Evolutionary conservation across 768 basidiomycete genomes (phyloP), one percentile per base, ranked within the genome.

Genomic region (Ramaria sp.): DNA sequence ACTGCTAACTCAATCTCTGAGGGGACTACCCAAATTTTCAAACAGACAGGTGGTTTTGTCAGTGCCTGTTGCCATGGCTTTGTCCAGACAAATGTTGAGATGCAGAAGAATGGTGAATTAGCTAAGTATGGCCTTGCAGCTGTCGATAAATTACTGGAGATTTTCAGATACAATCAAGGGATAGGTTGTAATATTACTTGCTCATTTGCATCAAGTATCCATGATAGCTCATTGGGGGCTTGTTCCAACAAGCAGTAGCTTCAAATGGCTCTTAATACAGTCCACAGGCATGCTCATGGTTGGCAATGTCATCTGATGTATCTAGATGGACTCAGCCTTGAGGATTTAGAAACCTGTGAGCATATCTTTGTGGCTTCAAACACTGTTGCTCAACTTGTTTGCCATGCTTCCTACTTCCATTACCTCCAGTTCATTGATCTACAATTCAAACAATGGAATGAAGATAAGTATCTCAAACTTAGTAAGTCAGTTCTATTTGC

Each of bases 11-110:
- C 49, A 6, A 19, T 24, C 12, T 17, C 24, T 51, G 49, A 51
- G 49, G 31, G 31, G 24, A 51, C 31, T 12, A 27, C 17, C 6
- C 22, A 34, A 9, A 19, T 72, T 6, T 76, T 72, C 50, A 59
- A 69, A 0, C 69, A 74, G 63, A 67, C 69, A 0, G 72, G 74
- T 0, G 62, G 73, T 11, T 76, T 76, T 59, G 64, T 69, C 0
- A 54, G 59, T 59, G 64, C 65, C 13, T 74, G 73, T 57, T 61
- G 63, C 4, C 71, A 74, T 65, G 68, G 70, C 1, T 61, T 72
- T 0, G 57, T 69, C 2, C 53, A 68, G 0, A 63, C 62, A 52
- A 38, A 70, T 0, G 57, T 57, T 0, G 72, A 74, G 52, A 71
- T 73, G 70, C 46, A 70, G 6, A 30, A 45, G 13, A 71, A 67